These are phyloP conservation scores for Dioscorea zingiberensis DNA, from an alignment of 106 monocot species.

Conservation along the genomic window DNA sequence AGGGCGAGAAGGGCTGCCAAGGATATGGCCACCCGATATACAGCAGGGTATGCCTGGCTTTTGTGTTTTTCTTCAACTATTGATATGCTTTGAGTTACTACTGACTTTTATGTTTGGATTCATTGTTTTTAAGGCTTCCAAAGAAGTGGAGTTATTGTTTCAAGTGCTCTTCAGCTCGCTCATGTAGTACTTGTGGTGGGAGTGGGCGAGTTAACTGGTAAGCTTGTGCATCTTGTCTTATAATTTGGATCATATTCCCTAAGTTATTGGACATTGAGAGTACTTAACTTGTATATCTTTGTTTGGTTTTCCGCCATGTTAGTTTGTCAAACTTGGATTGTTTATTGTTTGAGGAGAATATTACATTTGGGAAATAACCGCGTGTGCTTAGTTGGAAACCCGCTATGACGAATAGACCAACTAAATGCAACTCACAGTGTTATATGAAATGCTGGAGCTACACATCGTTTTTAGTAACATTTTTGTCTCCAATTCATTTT, in stretches of 20 bases:
- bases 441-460: too few species aligned
- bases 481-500: too few species aligned
- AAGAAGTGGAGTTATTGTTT: conserved; percentile 91
- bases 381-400: too few species aligned
- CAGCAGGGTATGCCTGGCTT: conserved; percentile 50
- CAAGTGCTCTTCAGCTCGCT: conserved; percentile 77
- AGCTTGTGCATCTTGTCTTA: not conserved
- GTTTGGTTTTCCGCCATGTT: too few species aligned
- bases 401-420: too few species aligned
- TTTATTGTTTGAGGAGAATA: too few species aligned
- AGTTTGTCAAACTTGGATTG: too few species aligned
- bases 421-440: too few species aligned
- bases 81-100: not conserved
- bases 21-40: conserved; percentile 82
- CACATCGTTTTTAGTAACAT: too few species aligned
- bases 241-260: not conserved
- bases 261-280: too few species aligned
- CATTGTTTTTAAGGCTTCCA: conserved; percentile 56
- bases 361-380: too few species aligned
- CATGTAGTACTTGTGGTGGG: conserved; percentile 65
- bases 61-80: not conserved
- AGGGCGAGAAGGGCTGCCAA: conserved; percentile 77
- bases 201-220: conserved; percentile 50
- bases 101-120: conserved; percentile 5
- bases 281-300: too few species aligned